phyloP scores from a whole-genome alignment of 2,329 filamentous ascomycete genomes.

The Exophiala xenobiotica region DNA sequence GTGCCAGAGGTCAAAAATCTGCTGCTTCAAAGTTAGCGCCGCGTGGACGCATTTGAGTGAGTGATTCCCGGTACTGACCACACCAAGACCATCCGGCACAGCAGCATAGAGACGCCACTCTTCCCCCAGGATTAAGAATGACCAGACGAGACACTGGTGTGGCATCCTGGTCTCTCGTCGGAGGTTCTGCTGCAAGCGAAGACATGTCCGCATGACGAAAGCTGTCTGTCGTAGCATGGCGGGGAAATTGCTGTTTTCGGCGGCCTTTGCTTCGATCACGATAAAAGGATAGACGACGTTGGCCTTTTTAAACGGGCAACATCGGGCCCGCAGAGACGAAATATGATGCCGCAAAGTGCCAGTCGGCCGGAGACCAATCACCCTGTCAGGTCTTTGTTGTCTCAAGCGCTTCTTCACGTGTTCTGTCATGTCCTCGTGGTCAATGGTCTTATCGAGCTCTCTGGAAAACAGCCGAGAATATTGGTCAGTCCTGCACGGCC shows the following conservation, averaged over 20 bases:
- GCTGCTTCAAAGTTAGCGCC: slow-evolving; percentile 13
- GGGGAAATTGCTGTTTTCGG: slow-evolving; percentile 22
- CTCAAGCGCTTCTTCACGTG: not conserved
- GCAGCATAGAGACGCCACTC: slow-evolving; percentile 28
- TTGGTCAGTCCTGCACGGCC: not conserved
- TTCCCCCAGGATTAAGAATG: slow-evolving; percentile 22
- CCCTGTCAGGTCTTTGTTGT: slow-evolving; percentile 1
- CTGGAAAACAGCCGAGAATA: not conserved
- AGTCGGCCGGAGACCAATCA: slow-evolving; percentile 6
- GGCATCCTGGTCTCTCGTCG: slow-evolving; percentile 1
- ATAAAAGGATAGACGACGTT: slow-evolving; percentile 30
- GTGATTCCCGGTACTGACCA: slow-evolving; percentile 1
- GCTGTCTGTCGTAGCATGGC: slow-evolving; percentile 30
- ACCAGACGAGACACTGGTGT: slow-evolving; percentile 24
- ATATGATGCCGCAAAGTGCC: not conserved
- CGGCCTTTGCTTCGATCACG: slow-evolving; percentile 32
- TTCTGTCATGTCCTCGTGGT: not conserved
- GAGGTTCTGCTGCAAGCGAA: slow-evolving; percentile 30
- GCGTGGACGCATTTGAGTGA: not conserved
- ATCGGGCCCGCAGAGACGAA: not conserved
- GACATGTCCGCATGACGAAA: slow-evolving; percentile 29
- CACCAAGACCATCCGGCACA: slow-evolving; percentile 12
- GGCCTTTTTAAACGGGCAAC: slow-evolving; percentile 1
- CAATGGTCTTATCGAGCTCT: not conserved
- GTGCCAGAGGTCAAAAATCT: slow-evolving; percentile 31